Conservation (phyloP, 495 filamentous ascomycete genomes). For the Melanomma pulvis-pyrius region DNA sequence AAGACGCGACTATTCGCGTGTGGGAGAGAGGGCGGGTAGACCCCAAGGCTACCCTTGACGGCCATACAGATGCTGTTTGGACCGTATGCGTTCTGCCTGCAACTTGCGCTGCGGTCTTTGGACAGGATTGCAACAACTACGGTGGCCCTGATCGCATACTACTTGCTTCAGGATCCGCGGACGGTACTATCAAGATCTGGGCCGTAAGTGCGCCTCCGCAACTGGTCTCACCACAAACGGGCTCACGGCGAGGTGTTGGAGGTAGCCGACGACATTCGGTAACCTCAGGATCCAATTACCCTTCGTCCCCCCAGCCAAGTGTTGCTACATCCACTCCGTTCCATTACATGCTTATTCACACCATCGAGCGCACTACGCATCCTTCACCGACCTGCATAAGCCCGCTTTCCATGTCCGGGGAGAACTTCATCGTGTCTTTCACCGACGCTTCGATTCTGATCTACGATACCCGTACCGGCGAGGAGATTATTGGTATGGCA, state of each 20-base stretch:
- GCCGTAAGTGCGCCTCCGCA: conserved; percentile 90
- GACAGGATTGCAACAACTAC: conserved; percentile 64
- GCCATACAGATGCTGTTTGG: conserved; percentile 96
- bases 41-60: conserved; percentile 91
- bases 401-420: conserved; percentile 79
- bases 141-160: conserved; percentile 82
- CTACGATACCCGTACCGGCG: conserved; percentile 87
- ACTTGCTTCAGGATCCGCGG: conserved; percentile 87
- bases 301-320: conserved; percentile 85
- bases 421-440: conserved; percentile 92
- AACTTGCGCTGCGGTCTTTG: conserved; percentile 75
- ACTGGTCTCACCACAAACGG: conserved; percentile 74
- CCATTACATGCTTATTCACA: conserved; percentile 73
- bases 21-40: conserved; percentile 95
- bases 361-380: conserved; percentile 70
- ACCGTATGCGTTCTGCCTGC: conserved; percentile 91
- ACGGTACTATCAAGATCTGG: conserved; percentile 92
- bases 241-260: conserved; percentile 65
- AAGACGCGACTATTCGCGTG: conserved; percentile 88
- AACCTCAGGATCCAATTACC: conserved; percentile 86
- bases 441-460: conserved; percentile 86
- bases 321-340: conserved; percentile 71
- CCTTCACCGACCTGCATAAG: conserved; percentile 86
- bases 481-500: conserved; percentile 89
- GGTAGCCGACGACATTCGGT: conserved; percentile 87